Evolutionary conservation across 1,139 yeast species (phyloP).

Genomic region (Sugiyamaella sp.): DNA sequence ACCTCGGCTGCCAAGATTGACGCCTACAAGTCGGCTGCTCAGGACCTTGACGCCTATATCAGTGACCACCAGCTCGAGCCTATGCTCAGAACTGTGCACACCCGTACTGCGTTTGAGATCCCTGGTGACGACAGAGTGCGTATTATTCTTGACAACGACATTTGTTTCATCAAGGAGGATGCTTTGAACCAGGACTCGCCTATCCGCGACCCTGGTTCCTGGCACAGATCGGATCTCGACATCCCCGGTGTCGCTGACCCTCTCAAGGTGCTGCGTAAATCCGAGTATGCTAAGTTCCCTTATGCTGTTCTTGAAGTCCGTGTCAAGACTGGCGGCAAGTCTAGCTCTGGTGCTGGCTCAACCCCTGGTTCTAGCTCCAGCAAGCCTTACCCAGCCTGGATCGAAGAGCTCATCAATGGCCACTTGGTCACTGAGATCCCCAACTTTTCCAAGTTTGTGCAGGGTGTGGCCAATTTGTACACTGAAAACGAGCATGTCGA

Average conservation of each 20-base stretch:
- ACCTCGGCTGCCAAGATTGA: constrained; percentile 51
- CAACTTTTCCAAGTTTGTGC: constrained; percentile 84
- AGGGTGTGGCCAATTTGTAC: constrained; percentile 85
- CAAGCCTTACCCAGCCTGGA: constrained; percentile 64
- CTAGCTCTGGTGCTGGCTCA: constrained; percentile 26
- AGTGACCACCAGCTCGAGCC: constrained; percentile 74
- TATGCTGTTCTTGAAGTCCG: constrained; percentile 91
- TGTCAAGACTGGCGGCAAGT: constrained; percentile 42
- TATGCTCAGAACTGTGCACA: constrained; percentile 79
- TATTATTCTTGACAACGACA: constrained; percentile 86
- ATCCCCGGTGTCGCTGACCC: constrained; percentile 67
- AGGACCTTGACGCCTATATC: constrained; percentile 65
- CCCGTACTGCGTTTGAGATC: constrained; percentile 94
- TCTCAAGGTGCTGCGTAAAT: constrained; percentile 73
- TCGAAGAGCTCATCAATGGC: constrained; percentile 79
- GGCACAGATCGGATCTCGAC: constrained; percentile 95
- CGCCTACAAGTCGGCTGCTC: constrained; percentile 56
- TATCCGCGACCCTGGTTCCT: constrained; percentile 79
- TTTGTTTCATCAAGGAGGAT: constrained; percentile 87
- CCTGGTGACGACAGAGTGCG: constrained; percentile 96
- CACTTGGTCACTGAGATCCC: constrained; percentile 91
- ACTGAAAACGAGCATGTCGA: constrained; percentile 90
- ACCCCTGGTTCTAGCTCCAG: constrained; percentile 39
- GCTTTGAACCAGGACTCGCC: constrained; percentile 82
- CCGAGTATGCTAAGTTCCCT: constrained; percentile 86